A percentile compares a stretch with the other conserved stretches of the same genome.
Evolutionary conservation across 2,329 filamentous ascomycete species (phyloP).

Genomic region (Zopfia rhizophila): DNA sequence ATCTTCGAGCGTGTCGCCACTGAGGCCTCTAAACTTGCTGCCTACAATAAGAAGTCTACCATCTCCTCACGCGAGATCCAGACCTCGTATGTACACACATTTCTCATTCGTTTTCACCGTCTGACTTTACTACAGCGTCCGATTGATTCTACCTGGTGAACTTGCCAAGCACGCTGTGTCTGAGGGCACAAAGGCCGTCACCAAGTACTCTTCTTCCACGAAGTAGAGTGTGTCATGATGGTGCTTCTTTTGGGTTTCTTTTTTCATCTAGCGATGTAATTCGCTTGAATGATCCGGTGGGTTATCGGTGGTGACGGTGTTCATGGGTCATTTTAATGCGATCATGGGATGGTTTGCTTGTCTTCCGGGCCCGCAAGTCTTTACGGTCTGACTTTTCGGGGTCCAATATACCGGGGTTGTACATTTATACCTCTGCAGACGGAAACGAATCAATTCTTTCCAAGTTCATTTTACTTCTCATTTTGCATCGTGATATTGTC

Average conservation of each 20-base stretch:
- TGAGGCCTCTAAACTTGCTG: slow-evolving; percentile 97
- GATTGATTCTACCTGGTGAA: slow-evolving; percentile 97
- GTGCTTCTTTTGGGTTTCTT: slow-evolving; percentile 64
- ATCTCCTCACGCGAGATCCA: slow-evolving; percentile 99
- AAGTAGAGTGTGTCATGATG: slow-evolving; percentile 76
- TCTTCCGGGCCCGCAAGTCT: slow-evolving; percentile 48
- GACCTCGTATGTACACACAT: slow-evolving; percentile 75
- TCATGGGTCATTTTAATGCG: slow-evolving; percentile 62
- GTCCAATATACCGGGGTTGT: slow-evolving; percentile 52
- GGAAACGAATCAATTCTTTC: slow-evolving; percentile 54
- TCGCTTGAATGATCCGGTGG: slow-evolving; percentile 49
- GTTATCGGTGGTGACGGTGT: slow-evolving; percentile 53
- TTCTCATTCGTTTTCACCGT: slow-evolving; percentile 4
- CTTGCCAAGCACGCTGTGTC: slow-evolving; percentile 99
- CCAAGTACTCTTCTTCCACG: slow-evolving; percentile 99
- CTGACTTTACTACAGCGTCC: slow-evolving; percentile 68
- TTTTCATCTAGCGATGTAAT: slow-evolving; percentile 57
- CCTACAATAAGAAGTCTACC: slow-evolving; percentile 99
- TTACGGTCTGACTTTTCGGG: slow-evolving; percentile 49
- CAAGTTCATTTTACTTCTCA: slow-evolving; percentile 49
- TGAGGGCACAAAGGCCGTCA: slow-evolving; percentile 99
- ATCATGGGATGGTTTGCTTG: slow-evolving; percentile 62
- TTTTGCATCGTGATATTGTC: too few species aligned
- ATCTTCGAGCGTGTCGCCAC: slow-evolving; percentile 99
- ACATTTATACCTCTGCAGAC: slow-evolving; percentile 55